A percentile compares a stretch with the other conserved stretches of the same genome.
These are phyloP conservation scores for grape (Vitis vinifera) DNA, from an alignment of 164 flowering plant genomes.

Conservation along the genomic window ASM3070453v1 NC_081815.1:7295001-7295500, in stretches of 20 bases:
- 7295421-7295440: constrained; percentile 9
- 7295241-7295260: constrained; percentile 67
- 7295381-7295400: constrained; percentile 3
- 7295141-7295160: constrained; percentile 92
- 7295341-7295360: constrained; percentile 86
- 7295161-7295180: constrained; percentile 79
- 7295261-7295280: constrained; percentile 79
- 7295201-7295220: constrained; percentile 93
- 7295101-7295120: constrained; percentile 44
- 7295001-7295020: too few species aligned
- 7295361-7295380: neutral
- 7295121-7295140: constrained; percentile 86
- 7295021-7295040: too few species aligned
- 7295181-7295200: constrained; percentile 76
- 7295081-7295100: constrained; percentile 4
- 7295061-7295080: neutral
- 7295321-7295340: constrained; percentile 96
- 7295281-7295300: constrained; percentile 93
- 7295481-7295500: constrained; percentile 94
- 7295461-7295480: constrained; percentile 73
- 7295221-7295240: constrained; percentile 94
- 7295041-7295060: too few species aligned
- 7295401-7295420: constrained; percentile 8
- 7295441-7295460: constrained; percentile 96
- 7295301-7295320: constrained; percentile 82